A percentile compares a stretch with the other conserved stretches of the same genome.
These are phyloP conservation scores for Sequoia sempervirens DNA, from an alignment of 75 land plant genomes.

Conservation along the genomic window DNA sequence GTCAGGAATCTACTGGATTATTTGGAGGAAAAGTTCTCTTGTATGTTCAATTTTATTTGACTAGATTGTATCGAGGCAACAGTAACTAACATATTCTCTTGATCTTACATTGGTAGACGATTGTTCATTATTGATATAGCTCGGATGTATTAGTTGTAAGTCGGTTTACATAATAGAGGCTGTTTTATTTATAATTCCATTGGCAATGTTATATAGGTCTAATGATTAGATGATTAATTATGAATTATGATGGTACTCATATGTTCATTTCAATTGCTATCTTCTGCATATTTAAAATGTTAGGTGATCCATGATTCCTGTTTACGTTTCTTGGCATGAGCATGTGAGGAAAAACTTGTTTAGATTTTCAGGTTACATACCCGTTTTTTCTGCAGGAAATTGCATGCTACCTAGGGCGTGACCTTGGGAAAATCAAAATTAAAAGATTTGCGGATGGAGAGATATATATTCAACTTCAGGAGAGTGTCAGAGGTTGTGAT, in stretches of 20 bases:
- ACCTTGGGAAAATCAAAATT: constrained; percentile 79
- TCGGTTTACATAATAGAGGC: not conserved
- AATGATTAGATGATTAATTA: not conserved
- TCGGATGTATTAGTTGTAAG: not conserved
- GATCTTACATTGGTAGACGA: not conserved
- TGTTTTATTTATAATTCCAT: not conserved
- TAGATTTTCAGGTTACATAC: not conserved
- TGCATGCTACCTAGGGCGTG: constrained; percentile 88
- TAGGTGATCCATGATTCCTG: not conserved
- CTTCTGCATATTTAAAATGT: not conserved
- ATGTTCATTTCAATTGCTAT: not conserved
- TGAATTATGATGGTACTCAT: not conserved
- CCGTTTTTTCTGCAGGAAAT: constrained; percentile 60
- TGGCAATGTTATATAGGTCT: not conserved
- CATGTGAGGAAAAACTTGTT: not conserved
- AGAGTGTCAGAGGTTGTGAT: constrained; percentile 98
- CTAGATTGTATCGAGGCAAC: not conserved
- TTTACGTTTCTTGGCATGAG: not conserved
- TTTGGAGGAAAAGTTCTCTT: not conserved
- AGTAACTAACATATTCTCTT: not conserved
- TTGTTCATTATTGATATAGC: not conserved
- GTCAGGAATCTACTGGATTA: not conserved
- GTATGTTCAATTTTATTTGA: not conserved
- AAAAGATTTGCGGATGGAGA: constrained; percentile 98
- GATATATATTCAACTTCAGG: constrained; percentile 90